Evolutionary conservation across 345 rosid genomes (phyloP).

Genomic region (Geranium rotundifolium): DNA sequence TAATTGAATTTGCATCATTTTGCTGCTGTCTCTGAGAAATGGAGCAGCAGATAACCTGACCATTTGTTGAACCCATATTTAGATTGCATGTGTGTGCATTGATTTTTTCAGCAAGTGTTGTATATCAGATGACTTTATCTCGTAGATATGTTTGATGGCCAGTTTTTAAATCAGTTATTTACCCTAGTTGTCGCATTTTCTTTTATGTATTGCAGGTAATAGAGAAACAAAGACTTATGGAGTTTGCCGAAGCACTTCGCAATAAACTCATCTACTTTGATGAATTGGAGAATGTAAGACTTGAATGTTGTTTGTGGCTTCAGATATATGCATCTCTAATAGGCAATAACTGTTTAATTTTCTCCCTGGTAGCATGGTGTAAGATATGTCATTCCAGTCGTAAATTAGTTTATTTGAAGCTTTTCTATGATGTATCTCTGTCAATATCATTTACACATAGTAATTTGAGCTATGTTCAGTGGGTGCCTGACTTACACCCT

Average conservation of each 20-base stretch:
- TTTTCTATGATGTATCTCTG: no score
- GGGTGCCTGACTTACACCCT: slow-evolving; percentile 8
- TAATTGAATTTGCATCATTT: background rate
- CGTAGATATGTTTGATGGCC: background rate
- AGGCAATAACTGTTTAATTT: no score
- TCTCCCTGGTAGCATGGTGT: no score
- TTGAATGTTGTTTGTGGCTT: slow-evolving; percentile 29
- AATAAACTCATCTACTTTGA: slow-evolving; percentile 92
- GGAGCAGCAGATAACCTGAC: background rate
- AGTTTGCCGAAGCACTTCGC: slow-evolving; percentile 87
- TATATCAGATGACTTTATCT: background rate
- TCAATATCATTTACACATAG: background rate
- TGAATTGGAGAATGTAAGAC: slow-evolving; percentile 99
- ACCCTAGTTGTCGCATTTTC: slow-evolving; percentile 8
- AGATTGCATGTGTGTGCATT: background rate
- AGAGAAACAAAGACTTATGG: slow-evolving; percentile 80
- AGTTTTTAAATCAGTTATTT: background rate
- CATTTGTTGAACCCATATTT: background rate
- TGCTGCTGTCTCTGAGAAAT: background rate
- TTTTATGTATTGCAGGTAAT: slow-evolving; percentile 36
- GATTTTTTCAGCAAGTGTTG: no score
- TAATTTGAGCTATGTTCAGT: background rate
- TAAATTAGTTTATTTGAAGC: no score
- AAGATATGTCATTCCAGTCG: no score
- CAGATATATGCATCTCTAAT: no score